A percentile compares a stretch with the other conserved stretches of the same genome.
Conservation (phyloP, 208 protist genomes). For the Trypanosoma rangeli region DNA sequence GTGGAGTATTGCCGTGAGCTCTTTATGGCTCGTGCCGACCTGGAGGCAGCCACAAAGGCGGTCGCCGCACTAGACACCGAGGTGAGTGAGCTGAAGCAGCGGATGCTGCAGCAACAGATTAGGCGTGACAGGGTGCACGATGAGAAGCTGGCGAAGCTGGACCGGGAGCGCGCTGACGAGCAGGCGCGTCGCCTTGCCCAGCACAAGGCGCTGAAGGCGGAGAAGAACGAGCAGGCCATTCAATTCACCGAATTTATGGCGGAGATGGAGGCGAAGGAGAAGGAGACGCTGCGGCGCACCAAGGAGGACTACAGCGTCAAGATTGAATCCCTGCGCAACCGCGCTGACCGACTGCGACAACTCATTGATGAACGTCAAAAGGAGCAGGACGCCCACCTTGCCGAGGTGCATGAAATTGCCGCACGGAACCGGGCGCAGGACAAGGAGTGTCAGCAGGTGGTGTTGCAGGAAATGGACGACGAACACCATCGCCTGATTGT, state of each 20-base stretch:
- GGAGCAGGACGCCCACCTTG: conserved; percentile 51
- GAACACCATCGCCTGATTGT: conserved; percentile 53
- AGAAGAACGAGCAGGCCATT: conserved; percentile 94
- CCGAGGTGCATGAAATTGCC: conserved; percentile 48
- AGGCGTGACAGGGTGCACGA: conserved; percentile 93
- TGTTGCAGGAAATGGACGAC: conserved; percentile 60
- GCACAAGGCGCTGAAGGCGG: conserved; percentile 71
- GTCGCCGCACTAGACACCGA: conserved; percentile 73
- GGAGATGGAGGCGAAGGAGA: conserved; percentile 77
- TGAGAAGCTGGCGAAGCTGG: conserved; percentile 91
- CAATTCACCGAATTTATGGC: conserved; percentile 94
- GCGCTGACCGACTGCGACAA: conserved; percentile 65
- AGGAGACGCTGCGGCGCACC: conserved; percentile 61
- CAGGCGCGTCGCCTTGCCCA: conserved; percentile 60
- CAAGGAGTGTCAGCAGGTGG: conserved; percentile 46
- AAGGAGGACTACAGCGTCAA: conserved; percentile 92
- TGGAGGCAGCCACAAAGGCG: conserved; percentile 82
- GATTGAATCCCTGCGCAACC: conserved; percentile 83
- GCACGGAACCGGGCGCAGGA: conserved; percentile 37
- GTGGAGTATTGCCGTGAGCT: conserved; percentile 93
- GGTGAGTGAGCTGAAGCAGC: conserved; percentile 91
- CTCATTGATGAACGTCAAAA: conserved; percentile 78
- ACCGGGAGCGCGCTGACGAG: conserved; percentile 81
- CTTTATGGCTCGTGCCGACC: conserved; percentile 92
- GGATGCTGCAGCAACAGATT: conserved; percentile 94